A percentile compares a stretch with the other conserved stretches of the same genome.
phyloP scores from a whole-genome alignment of 257 asterid genomes.

The Pogostemon cablin region DNA sequence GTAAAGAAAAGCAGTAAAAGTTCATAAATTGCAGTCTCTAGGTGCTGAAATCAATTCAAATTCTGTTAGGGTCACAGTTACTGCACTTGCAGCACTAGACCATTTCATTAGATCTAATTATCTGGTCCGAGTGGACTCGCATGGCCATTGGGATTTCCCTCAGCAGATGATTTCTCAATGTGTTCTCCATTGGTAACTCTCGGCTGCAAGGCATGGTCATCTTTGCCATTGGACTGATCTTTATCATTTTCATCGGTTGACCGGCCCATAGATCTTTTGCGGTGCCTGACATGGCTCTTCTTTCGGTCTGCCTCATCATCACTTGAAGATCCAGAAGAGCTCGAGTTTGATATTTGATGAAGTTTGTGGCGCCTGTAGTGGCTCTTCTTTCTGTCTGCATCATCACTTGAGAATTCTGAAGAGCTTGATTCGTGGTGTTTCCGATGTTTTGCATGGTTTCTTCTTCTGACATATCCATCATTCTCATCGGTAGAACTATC shows the following conservation, averaged over 20 bases:
- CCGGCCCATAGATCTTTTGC: slow-evolving; percentile 2
- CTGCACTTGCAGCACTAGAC: too few relatives aligned
- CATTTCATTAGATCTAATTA: slow-evolving; percentile 4
- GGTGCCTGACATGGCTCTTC: slow-evolving; percentile 44
- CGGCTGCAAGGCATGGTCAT: too few relatives aligned
- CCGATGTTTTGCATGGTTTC: slow-evolving; percentile 45
- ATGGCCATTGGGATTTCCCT: slow-evolving; percentile 32
- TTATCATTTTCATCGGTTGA: too few relatives aligned
- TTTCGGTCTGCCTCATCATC: slow-evolving; percentile 44
- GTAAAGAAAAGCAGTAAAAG: not conserved
- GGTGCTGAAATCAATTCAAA: not conserved
- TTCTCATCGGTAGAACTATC: slow-evolving; percentile 52
- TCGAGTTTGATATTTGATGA: not conserved
- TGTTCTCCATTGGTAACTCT: slow-evolving; percentile 5
- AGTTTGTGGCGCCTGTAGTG: too few relatives aligned
- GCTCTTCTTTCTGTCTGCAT: not conserved
- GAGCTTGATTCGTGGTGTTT: slow-evolving; percentile 30
- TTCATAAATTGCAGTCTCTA: not conserved
- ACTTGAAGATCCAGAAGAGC: slow-evolving; percentile 48
- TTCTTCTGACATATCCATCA: slow-evolving; percentile 42
- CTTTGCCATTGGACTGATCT: too few relatives aligned
- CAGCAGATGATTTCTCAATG: slow-evolving; percentile 21
- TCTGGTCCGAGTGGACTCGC: not conserved
- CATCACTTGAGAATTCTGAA: not conserved
- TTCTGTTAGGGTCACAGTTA: not conserved